phyloP scores from a whole-genome alignment of 345 rosid species.

The Schrenkiella parvula region DNA sequence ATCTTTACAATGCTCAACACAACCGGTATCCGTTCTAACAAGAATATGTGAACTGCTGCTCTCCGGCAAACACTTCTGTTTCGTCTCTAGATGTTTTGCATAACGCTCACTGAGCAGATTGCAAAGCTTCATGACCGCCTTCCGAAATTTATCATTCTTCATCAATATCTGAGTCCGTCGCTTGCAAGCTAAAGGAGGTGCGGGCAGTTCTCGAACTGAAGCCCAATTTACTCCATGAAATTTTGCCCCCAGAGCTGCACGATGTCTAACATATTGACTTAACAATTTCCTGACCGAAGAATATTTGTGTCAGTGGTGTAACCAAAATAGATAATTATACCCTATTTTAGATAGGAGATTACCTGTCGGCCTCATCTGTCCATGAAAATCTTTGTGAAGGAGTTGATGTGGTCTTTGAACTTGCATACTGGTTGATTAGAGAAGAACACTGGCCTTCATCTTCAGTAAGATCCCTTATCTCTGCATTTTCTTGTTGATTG shows the following conservation, averaged over 20 bases:
- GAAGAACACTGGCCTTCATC: conserved; percentile 48
- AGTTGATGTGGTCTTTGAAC: conserved; percentile 43
- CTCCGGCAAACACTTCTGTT: conserved; percentile 35
- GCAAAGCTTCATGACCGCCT: conserved; percentile 70
- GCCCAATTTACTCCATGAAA: conserved; percentile 76
- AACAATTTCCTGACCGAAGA: conserved; percentile 66
- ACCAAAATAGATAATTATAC: conserved; percentile 3
- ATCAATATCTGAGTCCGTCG: conserved; percentile 63
- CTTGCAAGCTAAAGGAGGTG: conserved; percentile 53
- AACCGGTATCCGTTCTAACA: conserved; percentile 27
- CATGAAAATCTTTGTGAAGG: conserved; percentile 62
- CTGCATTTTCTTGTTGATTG: conserved; percentile 34
- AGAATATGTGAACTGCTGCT: conserved; percentile 35
- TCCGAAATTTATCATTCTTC: conserved; percentile 53
- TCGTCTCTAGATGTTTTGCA: conserved; percentile 55
- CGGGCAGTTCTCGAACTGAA: conserved; percentile 64
- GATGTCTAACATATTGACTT: conserved; percentile 64
- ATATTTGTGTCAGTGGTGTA: conserved; percentile 23
- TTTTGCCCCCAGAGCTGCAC: conserved; percentile 77
- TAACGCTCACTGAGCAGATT: conserved; percentile 71
- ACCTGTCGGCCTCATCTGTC: conserved; percentile 95
- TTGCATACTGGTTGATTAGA: conserved; percentile 36
- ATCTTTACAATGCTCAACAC: conserved; percentile 35
- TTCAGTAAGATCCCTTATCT: conserved; percentile 34
- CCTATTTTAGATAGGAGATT: conserved; percentile 12